Evolutionary conservation across 257 asterid species (phyloP), one percentile per base, ranked within the genome.

Genomic region (Linaria vulgaris): DNA sequence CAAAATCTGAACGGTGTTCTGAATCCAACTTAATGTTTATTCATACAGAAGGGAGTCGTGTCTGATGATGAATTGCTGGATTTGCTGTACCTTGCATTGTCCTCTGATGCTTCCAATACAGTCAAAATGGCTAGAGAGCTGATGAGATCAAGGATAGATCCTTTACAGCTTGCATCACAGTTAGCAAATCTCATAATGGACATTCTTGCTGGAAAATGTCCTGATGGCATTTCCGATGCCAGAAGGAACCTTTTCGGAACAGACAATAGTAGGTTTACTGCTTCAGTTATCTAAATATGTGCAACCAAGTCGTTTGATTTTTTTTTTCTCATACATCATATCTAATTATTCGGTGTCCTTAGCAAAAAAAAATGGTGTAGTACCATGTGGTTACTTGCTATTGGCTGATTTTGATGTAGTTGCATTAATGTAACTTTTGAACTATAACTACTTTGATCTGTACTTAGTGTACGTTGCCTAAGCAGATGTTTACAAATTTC

Each of bases 41-140:
- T 66, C 44, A 60, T 41, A 68, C 86, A 89, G 97, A 94, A 79
- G 72, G 97, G 99, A 64, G 85, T 82, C 41, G 95, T 94, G 57
- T 89, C 96, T 22, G 95, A 94, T 75, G 91, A 78, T 62, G 99
- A 94, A 62, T 70, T 94, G 90, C 82, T 90, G 4, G 94, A 87
- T 73, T 81, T 90, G 66, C 82, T 94, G 55, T 70, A 70, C 69
- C 84, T 87, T 9, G 95, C 97, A 49, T 73, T 94, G 52, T 94
- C 99, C 20, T 83, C 90, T 30, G 94, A 94, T 79, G 94, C 95
- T 72, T 74, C 91, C 39, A 84, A 76, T 68, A 94, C 97, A 21
- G 90, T 94, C 3, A 90, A 76, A 83, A 73, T 71, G 74, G 91
- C 96, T 16, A 75, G 99, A 69, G 96, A 87, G 75, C 80, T 94